Conservation (phyloP, 2,329 filamentous ascomycete species). For the Mycogone perniciosa region DNA sequence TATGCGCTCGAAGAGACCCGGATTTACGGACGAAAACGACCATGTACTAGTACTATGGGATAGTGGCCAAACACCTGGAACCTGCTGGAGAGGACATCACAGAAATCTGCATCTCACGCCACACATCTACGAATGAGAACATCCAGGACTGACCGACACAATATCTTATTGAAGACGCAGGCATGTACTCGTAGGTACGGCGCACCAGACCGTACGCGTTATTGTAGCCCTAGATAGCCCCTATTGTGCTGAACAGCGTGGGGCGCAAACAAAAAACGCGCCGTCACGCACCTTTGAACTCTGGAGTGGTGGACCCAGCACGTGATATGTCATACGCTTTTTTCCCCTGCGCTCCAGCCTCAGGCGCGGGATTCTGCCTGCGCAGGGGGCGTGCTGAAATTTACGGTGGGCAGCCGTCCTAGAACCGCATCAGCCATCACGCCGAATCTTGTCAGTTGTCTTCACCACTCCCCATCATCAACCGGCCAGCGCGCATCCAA, state of each 20-base stretch:
- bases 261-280: neutral
- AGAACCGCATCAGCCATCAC: slow-evolving; percentile 41
- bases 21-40: too few species aligned
- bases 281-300: neutral
- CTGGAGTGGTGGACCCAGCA: neutral
- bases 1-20: too few species aligned
- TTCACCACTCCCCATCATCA: slow-evolving; percentile 49
- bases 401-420: slow-evolving; percentile 32
- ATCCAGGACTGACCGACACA: too few species aligned
- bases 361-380: slow-evolving; percentile 23
- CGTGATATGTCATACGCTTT: slow-evolving; percentile 5
- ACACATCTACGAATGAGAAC: too few species aligned
- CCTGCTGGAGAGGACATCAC: too few species aligned
- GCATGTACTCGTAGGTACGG: too few species aligned
- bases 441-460: slow-evolving; percentile 45
- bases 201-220: too few species aligned
- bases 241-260: neutral
- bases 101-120: too few species aligned
- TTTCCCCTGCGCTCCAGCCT: slow-evolving; percentile 11
- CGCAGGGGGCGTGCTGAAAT: slow-evolving; percentile 37
- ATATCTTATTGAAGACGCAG: too few species aligned
- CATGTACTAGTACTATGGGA: too few species aligned
- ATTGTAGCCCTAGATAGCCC: neutral
- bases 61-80: too few species aligned
- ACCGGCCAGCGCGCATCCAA: slow-evolving; percentile 51